Percentiles rank a stretch among this genome's conserved stretches.
Conservation (phyloP, 305 asterid genomes). For the Lippia alba region DNA sequence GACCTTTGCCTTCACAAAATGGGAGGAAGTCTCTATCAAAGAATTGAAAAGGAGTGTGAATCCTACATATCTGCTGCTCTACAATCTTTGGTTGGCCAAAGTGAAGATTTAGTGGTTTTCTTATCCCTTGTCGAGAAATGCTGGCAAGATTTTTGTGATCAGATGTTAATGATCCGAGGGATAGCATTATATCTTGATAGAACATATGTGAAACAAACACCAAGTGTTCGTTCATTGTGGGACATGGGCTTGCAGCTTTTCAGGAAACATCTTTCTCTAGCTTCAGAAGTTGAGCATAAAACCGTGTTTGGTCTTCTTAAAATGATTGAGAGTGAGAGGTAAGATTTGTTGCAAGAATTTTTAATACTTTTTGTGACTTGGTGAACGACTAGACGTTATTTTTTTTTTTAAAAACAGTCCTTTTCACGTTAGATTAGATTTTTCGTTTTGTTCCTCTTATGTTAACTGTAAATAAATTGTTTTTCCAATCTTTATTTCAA, state of each 20-base stretch:
- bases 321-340: conserved; percentile 97
- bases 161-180: conserved; percentile 95
- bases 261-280: conserved; percentile 89
- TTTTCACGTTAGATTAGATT: too few relatives aligned
- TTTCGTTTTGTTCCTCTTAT: too few relatives aligned
- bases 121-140: conserved; percentile 89
- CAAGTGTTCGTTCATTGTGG: conserved; percentile 89
- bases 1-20: conserved; percentile 92
- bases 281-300: conserved; percentile 91
- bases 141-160: conserved; percentile 85
- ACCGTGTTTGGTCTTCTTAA: conserved; percentile 88
- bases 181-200: conserved; percentile 93
- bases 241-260: conserved; percentile 99
- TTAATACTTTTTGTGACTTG: too few relatives aligned
- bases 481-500: not conserved
- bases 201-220: conserved; percentile 93
- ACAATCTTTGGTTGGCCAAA: conserved; percentile 82
- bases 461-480: conserved; percentile 11
- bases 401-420: too few relatives aligned
- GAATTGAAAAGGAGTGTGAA: conserved; percentile 88
- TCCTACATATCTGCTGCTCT: conserved; percentile 67
- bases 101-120: conserved; percentile 90
- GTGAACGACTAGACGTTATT: too few relatives aligned
- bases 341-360: not conserved
- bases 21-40: conserved; percentile 92